Evolutionary conservation across 2,329 filamentous ascomycete genomes (phyloP), one percentile per base, ranked within the genome.

Genomic region (Colletotrichum tropicicola): DNA sequence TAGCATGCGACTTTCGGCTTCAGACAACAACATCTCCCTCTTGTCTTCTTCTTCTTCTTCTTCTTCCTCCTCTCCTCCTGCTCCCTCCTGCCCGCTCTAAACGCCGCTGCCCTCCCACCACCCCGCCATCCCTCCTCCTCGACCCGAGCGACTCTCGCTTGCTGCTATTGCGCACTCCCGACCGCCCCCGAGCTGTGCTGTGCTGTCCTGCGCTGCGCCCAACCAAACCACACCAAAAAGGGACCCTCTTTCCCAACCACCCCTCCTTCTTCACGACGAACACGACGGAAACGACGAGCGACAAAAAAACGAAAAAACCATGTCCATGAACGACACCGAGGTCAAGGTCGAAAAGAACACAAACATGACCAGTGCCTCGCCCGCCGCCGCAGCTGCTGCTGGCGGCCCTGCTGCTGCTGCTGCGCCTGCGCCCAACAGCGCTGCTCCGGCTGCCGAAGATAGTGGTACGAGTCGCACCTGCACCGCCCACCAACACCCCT

Each of bases 301-400:
- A 51, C 67, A 69, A 62, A 67, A 58, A 66, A 68, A 65, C 70
- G 66, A 69, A 70, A 69, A 71, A 67, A 73, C 64, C 32, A 69
- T 80, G 78, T 77, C 79, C 28, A 76, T 79, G 73, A 78, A 79
- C 71, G 77, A 80, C 68, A 75, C 76, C 66, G 77, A 73, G 61
- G 70, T 72, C 66, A 73, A 77, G 72, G 72, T 76, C 65, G 74
- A 78, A 65, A 75, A 74, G 70, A 72, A 77, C 57, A 74, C 73
- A 58, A 74, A 68, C 70, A 78, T 80, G 78, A 77, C 79, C 67
- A 77, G 75, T 70, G 66, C 75, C 55, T 65, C 76, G 41, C 68
- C 75, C 58, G 72, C 68, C 68, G 71, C 73, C 53, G 72, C 72
- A 66, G 71, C 68, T 54, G 73, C 63, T 65, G 56, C 64, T 39